Evolutionary conservation across 331 rosid species (phyloP).

Genomic region (Quercus tomentella): DNA sequence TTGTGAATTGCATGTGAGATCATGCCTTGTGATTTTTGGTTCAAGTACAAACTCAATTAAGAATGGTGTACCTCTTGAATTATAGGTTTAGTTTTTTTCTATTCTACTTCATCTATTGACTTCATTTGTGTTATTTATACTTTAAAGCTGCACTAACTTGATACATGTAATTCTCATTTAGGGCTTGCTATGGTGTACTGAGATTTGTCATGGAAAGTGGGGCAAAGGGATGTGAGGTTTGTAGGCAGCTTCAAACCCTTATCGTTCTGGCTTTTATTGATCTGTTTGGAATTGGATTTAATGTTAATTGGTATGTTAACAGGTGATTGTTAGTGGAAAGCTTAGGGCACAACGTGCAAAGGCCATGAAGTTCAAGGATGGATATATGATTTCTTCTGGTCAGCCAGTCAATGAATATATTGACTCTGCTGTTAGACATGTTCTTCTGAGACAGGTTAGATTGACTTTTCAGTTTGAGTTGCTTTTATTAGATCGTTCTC

Average conservation of each 20-base stretch:
- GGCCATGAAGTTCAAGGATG: slow-evolving; percentile 94
- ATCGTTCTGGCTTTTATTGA: not conserved
- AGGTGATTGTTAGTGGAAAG: slow-evolving; percentile 90
- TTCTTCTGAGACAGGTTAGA: slow-evolving; percentile 86
- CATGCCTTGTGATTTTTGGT: not conserved
- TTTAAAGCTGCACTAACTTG: not conserved
- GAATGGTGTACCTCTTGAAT: not conserved
- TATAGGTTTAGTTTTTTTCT: not conserved
- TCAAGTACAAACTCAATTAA: not conserved
- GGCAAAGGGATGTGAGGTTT: slow-evolving; percentile 94
- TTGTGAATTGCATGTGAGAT: not conserved
- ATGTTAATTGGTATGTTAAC: not conserved
- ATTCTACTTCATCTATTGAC: too few species aligned
- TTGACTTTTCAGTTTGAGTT: not conserved
- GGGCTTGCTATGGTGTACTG: slow-evolving; percentile 95
- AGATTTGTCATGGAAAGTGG: slow-evolving; percentile 94
- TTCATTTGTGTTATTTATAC: not conserved
- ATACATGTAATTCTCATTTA: not conserved
- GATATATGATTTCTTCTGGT: slow-evolving; percentile 91
- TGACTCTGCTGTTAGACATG: slow-evolving; percentile 91
- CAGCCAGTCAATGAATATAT: slow-evolving; percentile 90
- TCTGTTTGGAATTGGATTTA: not conserved
- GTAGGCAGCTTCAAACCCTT: not conserved
- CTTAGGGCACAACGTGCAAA: slow-evolving; percentile 88
- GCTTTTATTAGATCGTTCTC: not conserved